Conservation (phyloP, 108 stramenopile genomes). For the Cyclotella atomus region DNA sequence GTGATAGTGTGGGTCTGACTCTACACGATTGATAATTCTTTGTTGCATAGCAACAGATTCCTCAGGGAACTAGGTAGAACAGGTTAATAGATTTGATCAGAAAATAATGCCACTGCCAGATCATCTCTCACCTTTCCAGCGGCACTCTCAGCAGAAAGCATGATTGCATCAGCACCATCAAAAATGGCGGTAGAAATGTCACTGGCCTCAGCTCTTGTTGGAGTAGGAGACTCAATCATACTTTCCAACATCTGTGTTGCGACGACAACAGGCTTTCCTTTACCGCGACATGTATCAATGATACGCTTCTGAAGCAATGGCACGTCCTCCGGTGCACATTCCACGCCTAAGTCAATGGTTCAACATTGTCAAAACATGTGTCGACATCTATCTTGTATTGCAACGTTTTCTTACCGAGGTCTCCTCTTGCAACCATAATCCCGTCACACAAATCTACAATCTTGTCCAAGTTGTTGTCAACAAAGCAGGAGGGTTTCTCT, state of each 20-base stretch:
- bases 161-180: constrained; percentile 90
- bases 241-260: constrained; percentile 88
- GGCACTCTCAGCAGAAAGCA: constrained; percentile 86
- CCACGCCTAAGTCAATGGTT: constrained; percentile 42
- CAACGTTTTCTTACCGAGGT: constrained; percentile 90
- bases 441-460: constrained; percentile 81
- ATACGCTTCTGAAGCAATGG: constrained; percentile 95
- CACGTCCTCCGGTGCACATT: constrained; percentile 94
- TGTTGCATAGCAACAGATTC: constrained; percentile 87
- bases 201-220: constrained; percentile 85
- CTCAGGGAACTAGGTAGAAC: constrained; percentile 42
- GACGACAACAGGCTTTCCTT: constrained; percentile 92
- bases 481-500: constrained; percentile 79
- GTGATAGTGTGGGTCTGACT: constrained; percentile 64
- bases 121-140: constrained; percentile 65
- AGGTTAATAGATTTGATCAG: neutral
- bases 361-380: neutral
- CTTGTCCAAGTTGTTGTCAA: constrained; percentile 62
- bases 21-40: constrained; percentile 82
- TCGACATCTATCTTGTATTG: too few relatives aligned
- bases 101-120: neutral
- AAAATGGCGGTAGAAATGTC: constrained; percentile 91
- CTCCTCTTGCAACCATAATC: constrained; percentile 85
- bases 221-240: constrained; percentile 84
- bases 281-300: constrained; percentile 87